Evolutionary conservation across 2,329 filamentous ascomycete genomes (phyloP).

Genomic region (Camillea tinctor): DNA sequence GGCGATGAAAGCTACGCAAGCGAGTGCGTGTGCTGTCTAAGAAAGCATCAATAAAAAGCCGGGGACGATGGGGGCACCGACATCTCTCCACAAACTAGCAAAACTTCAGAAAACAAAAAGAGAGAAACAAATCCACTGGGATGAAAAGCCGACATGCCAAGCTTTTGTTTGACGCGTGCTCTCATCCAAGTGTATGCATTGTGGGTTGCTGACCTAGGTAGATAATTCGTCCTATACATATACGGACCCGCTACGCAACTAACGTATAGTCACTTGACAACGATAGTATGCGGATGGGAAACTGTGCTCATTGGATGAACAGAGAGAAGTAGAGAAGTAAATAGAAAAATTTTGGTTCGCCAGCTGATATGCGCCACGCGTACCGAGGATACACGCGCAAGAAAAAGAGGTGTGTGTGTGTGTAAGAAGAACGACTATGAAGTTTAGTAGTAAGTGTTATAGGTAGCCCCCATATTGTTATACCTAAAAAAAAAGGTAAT

Average conservation of each 20-base stretch:
- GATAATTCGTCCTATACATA: not conserved
- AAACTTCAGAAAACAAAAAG: not conserved
- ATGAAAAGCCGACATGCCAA: not conserved
- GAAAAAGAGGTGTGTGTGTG: not conserved
- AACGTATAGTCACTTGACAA: not conserved
- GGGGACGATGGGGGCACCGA: not conserved
- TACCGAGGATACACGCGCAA: not conserved
- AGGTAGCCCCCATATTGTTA: no score
- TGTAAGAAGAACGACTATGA: not conserved
- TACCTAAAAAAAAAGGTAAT: no score
- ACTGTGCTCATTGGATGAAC: not conserved
- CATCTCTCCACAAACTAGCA: not conserved
- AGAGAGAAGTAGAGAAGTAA: not conserved
- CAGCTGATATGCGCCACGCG: not conserved
- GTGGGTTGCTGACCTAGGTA: no score
- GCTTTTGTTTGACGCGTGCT: not conserved
- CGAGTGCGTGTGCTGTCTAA: no score
- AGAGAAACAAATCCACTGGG: not conserved
- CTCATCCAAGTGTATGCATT: not conserved
- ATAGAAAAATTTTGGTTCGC: not conserved
- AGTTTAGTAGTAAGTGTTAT: not conserved
- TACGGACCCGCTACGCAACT: not conserved
- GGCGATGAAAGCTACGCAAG: no score
- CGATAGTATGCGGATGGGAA: not conserved
- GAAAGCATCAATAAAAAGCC: no score